Base-by-base conservation (phyloP, 2,329 filamentous ascomycete genomes). In the Beauveria brongniartii region DNA sequence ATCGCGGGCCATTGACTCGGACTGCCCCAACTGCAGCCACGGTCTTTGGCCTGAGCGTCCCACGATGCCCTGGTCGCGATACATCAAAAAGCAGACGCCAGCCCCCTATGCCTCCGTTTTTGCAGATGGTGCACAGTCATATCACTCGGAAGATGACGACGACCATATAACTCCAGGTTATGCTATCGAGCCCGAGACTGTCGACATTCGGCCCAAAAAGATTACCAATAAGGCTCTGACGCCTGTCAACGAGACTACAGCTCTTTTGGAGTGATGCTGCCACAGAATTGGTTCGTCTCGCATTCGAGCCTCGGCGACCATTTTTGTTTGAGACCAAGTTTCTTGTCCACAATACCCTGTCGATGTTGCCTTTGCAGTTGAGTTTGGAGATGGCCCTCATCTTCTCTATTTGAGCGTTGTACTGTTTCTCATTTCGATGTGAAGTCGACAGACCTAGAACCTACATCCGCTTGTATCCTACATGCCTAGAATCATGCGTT, bases 1-100 rank as follows among this genome's bases (percentile, higher is more conserved):
- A 34, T 76, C 72, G 73, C 73, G 72, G 55, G 67, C 68, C 41
- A 70, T 77, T 2, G 72, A 73, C 3, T 66, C 72, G 34, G 70
- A 77, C 61, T 78, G 76, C 61, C 75, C 75, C 3, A 70, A 76
- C 64, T 78, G 76, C 67, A 70, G 71, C 55, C 68, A 67, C 59
- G 69, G 70, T 6, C 68, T 78, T 16, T 73, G 75, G 7, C 74
- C 75, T 5, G 64, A 68, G n/a, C 61, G 73, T n/a, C 74, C 74
- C 18, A 62, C 71, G 37, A 63, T 75, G 12, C 74, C 75, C 44
- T 74, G 73, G 73, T 55, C 70, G 10, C 62, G 66, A 51, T 65
- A 64, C 24, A 59, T 69, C 50, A 63, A 63, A 12, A 52, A 50
- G 26, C 55, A 52, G 22, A 40, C 3, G n/a, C 18, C 46, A 6